These are phyloP conservation scores for Coemansia sp. DNA, from an alignment of 192 early-diverging fungal species.

Conservation along the genomic window DNA sequence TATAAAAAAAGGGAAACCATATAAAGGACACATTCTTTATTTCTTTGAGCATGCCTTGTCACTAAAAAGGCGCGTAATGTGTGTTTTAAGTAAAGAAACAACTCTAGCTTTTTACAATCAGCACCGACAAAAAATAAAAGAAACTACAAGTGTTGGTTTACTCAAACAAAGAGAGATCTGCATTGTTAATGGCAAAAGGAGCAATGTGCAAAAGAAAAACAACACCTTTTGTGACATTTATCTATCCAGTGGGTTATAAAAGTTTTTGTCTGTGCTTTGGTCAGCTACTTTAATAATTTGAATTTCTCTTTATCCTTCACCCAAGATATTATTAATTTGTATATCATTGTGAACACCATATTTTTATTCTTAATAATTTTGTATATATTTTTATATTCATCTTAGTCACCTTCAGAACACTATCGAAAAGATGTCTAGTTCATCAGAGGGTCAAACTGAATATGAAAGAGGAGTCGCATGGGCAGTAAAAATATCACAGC, in stretches of 20 bases:
- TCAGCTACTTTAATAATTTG: too few species aligned
- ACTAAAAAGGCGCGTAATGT: too few species aligned
- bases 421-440: not conserved
- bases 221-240: not conserved
- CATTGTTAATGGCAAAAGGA: not conserved
- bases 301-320: not conserved
- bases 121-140: too few species aligned
- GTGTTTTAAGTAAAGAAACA: too few species aligned
- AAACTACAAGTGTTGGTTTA: not conserved
- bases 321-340: not conserved
- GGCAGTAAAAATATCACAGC: not conserved
- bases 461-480: not conserved
- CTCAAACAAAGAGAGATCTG: not conserved
- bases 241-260: not conserved
- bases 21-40: too few species aligned
- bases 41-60: too few species aligned
- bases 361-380: not conserved
- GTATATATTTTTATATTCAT: not conserved
- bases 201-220: not conserved
- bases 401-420: not conserved
- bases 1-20: too few species aligned
- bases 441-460: not conserved
- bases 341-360: not conserved
- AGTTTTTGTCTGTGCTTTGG: too few species aligned
- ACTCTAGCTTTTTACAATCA: too few species aligned